phyloP scores from a whole-genome alignment of 1,284 basidiomycete species.

The Tilletia indica region DNA sequence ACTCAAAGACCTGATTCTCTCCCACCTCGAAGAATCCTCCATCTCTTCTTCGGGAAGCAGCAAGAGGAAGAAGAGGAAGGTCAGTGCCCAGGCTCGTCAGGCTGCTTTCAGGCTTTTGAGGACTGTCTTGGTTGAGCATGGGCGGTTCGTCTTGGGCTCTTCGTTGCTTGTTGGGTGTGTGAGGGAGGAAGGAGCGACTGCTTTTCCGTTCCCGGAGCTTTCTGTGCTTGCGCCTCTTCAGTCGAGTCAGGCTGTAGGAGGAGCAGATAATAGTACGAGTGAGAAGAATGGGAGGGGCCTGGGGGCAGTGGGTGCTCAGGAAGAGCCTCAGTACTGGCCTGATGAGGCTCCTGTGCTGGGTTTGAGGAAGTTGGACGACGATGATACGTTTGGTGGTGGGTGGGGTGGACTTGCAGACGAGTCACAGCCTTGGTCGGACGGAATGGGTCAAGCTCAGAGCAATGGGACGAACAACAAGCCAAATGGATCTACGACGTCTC shows the following conservation, averaged over 20 bases:
- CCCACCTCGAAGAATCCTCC: conserved; percentile 32
- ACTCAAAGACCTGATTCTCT: conserved; percentile 42
- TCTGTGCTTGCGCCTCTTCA: not conserved
- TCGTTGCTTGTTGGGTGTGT: conserved; percentile 18
- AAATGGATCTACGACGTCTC: too few relatives aligned
- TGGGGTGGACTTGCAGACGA: not conserved
- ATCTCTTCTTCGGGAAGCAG: conserved; percentile 21
- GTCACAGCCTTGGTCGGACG: conserved; percentile 1
- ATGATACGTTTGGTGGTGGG: not conserved
- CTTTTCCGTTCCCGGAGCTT: conserved; percentile 21
- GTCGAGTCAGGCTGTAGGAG: not conserved
- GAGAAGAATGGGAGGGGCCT: not conserved
- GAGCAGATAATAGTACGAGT: not conserved
- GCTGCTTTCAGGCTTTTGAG: conserved; percentile 38
- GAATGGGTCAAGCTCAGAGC: not conserved
- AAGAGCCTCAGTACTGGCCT: not conserved
- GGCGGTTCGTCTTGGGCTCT: conserved; percentile 29
- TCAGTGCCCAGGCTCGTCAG: conserved; percentile 15
- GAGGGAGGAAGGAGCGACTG: conserved; percentile 25
- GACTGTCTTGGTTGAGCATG: conserved; percentile 37
- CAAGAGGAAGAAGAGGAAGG: not conserved
- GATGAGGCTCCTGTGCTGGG: not conserved
- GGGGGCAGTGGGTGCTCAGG: too few relatives aligned
- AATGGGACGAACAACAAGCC: not conserved
- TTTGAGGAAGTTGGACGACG: not conserved